Evolutionary conservation across 495 filamentous ascomycete species (phyloP), one percentile per base, ranked within the genome.

Genomic region (Acidomyces sp.): DNA sequence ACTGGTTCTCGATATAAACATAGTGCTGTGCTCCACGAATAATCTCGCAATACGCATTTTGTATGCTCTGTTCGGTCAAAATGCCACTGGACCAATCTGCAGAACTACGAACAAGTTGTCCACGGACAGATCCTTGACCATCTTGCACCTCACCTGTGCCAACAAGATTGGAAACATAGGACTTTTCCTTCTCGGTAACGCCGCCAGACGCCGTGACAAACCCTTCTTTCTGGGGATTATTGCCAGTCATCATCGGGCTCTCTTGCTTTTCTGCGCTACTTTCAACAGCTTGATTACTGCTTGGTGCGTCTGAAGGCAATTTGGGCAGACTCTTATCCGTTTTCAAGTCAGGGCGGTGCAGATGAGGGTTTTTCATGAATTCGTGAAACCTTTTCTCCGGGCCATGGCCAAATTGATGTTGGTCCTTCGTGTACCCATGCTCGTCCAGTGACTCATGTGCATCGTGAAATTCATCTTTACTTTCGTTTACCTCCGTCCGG

Each of bases 1-100:
- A 94, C 49, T 96, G 88, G 51, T 96, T 96, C 59, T 95, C 87
- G 46, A 95, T 94, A 61, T 96, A 96, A 33, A 96, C 80, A 55
- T 78, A 93, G 55, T 95, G 84, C 60, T 88, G 60, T 0, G 88
- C 88, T 37, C 79, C 80, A 19, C 75, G 62, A 47, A 95, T 97
- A 18, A 85, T 61, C 38, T 93, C 82, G 41, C 66, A 75, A 56
- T 95, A 95, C 6, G 90, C 88, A 52, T 84, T 94, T 45, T 92
- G 85, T 32, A 97, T 94, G 48, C 78, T 86, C 46, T 86, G 82
- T 41, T 97, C 90, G 2, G 71, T 75, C 9, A 93, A 54, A 47
- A 95, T 88, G 1, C 88, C 88, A 55, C 83, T 88, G n/a, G 82
- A 92, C 88, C 88, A 97, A 55, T 95, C 88, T 22, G 72, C 71